Evolutionary conservation across 2,329 filamentous ascomycete genomes (phyloP).

Genomic region (Beauveria scarabaeidicola): DNA sequence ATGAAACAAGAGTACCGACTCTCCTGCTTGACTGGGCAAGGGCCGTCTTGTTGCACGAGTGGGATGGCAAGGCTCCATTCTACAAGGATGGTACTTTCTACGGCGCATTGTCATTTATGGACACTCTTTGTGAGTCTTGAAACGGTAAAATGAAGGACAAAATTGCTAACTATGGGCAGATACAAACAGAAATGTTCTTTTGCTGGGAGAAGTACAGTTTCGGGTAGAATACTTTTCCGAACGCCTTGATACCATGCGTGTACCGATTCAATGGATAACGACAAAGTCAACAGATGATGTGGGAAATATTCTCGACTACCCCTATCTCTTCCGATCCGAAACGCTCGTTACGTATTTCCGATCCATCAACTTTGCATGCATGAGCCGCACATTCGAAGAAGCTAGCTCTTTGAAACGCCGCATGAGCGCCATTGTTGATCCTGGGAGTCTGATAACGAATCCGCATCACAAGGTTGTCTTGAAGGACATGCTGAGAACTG

Average conservation of each 20-base stretch:
- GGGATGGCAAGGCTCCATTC: slow-evolving; percentile 68
- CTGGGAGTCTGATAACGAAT: slow-evolving; percentile 46
- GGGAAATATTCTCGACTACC: slow-evolving; percentile 69
- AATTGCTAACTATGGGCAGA: slow-evolving; percentile 34
- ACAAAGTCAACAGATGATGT: slow-evolving; percentile 52
- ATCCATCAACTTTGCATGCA: slow-evolving; percentile 75
- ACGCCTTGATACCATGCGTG: slow-evolving; percentile 63
- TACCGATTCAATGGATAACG: slow-evolving; percentile 63
- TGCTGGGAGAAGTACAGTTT: slow-evolving; percentile 62
- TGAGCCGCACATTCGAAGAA: slow-evolving; percentile 72
- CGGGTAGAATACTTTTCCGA: slow-evolving; percentile 68
- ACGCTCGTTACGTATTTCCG: slow-evolving; percentile 77
- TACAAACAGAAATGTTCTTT: slow-evolving; percentile 52
- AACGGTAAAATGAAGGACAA: neutral
- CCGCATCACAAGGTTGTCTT: slow-evolving; percentile 52
- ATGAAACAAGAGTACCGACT: slow-evolving; percentile 49
- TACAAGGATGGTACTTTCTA: slow-evolving; percentile 63
- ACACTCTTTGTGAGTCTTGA: slow-evolving; percentile 56
- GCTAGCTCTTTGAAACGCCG: slow-evolving; percentile 50
- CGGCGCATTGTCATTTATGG: slow-evolving; percentile 66
- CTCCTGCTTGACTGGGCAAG: slow-evolving; percentile 63
- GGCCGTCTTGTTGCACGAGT: slow-evolving; percentile 67
- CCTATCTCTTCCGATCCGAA: slow-evolving; percentile 68
- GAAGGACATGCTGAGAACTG: slow-evolving; percentile 54
- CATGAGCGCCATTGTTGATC: slow-evolving; percentile 47